phyloP scores from a whole-genome alignment of 2,329 filamentous ascomycete species.

The Tolypocladium capitatum region DNA sequence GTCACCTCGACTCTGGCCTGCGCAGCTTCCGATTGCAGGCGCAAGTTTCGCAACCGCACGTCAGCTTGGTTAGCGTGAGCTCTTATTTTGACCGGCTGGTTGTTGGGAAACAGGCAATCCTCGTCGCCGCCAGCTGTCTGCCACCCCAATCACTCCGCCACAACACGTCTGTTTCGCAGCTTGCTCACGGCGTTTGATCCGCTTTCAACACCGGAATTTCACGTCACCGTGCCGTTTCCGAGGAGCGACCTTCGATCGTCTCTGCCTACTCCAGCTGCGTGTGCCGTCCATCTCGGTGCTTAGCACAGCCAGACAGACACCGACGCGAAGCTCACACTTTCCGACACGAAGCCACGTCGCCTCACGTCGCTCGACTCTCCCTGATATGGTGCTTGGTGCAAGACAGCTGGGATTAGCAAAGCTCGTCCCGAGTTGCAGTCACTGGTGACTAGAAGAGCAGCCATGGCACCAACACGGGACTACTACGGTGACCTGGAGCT shows the following conservation, averaged over 20 bases:
- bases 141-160: neutral
- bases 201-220: neutral
- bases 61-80: neutral
- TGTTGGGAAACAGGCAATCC: neutral
- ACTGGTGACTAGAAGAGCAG: conserved; percentile 3
- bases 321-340: neutral
- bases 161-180: neutral
- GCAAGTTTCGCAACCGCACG: neutral
- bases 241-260: neutral
- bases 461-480: conserved; percentile 42
- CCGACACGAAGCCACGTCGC: neutral
- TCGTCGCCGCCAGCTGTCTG: neutral
- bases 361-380: neutral
- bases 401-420: neutral
- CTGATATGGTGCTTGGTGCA: conserved; percentile 8
- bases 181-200: too few species aligned
- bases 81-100: neutral
- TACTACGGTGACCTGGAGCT: conserved; percentile 81
- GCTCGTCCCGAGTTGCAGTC: neutral
- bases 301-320: neutral
- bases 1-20: neutral
- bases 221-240: neutral
- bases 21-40: neutral
- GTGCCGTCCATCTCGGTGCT: too few species aligned
- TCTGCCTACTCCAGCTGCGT: neutral